Percentiles rank a stretch among this genome's conserved stretches.
phyloP scores from a whole-genome alignment of 2,329 filamentous ascomycete genomes.

The Paecilomyces variotii region DNA sequence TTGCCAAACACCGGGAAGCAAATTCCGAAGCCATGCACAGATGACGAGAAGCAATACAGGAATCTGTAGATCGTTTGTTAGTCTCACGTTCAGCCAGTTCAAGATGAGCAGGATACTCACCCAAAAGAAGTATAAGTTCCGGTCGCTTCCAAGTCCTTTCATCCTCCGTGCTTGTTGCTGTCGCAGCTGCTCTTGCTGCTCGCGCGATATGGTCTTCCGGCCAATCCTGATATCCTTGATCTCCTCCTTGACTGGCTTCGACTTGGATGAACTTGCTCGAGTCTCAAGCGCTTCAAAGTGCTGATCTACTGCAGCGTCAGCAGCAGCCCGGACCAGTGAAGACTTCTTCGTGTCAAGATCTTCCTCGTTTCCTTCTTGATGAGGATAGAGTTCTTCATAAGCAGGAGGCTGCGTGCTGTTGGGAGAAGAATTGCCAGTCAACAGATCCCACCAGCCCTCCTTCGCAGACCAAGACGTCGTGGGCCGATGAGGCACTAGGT shows the following conservation, averaged over 20 bases:
- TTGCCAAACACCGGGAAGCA: slow-evolving; percentile 35
- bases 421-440: slow-evolving; percentile 43
- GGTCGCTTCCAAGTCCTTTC: slow-evolving; percentile 42
- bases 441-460: slow-evolving; percentile 59
- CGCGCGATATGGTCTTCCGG: slow-evolving; percentile 33
- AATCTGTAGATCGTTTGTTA: slow-evolving; percentile 30
- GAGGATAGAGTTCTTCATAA: slow-evolving; percentile 71
- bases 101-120: slow-evolving; percentile 26
- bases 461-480: slow-evolving; percentile 35
- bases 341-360: slow-evolving; percentile 37
- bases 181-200: slow-evolving; percentile 40
- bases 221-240: slow-evolving; percentile 37
- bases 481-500: slow-evolving; percentile 61
- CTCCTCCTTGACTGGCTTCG: slow-evolving; percentile 13
- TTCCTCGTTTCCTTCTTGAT: slow-evolving; percentile 24
- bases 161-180: slow-evolving; percentile 40
- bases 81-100: slow-evolving; percentile 5
- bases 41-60: slow-evolving; percentile 40
- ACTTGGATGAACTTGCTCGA: slow-evolving; percentile 17
- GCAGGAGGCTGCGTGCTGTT: slow-evolving; percentile 57
- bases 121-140: slow-evolving; percentile 48
- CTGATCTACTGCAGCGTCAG: slow-evolving; percentile 37
- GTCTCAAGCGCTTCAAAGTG: slow-evolving; percentile 35
- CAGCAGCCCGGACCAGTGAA: slow-evolving; percentile 34
- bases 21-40: slow-evolving; percentile 38